Conservation (phyloP, 495 filamentous ascomycete species). For the Xylaria curta region DNA sequence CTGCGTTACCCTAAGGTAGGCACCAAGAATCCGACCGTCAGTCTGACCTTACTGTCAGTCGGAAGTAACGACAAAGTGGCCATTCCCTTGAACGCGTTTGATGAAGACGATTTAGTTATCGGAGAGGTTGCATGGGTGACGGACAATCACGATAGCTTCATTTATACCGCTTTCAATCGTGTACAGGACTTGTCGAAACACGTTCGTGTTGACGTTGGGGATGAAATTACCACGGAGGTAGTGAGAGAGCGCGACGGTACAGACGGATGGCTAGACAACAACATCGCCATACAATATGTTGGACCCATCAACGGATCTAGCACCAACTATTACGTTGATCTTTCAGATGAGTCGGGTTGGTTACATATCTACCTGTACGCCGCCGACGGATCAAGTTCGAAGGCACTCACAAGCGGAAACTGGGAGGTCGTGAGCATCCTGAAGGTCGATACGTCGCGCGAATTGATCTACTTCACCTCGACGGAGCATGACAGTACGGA, state of each 20-base stretch:
- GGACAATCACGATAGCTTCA: constrained; percentile 54
- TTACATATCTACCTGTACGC: constrained; percentile 62
- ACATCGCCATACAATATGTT: constrained; percentile 55
- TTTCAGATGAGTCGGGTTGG: constrained; percentile 63
- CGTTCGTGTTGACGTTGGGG: constrained; percentile 50
- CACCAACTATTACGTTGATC: constrained; percentile 58
- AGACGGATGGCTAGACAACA: constrained; percentile 65
- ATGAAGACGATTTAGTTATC: constrained; percentile 58
- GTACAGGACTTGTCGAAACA: constrained; percentile 63
- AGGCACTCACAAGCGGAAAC: constrained; percentile 57
- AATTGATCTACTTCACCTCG: constrained; percentile 60
- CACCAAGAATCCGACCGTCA: constrained; percentile 61
- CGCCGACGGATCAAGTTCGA: constrained; percentile 50
- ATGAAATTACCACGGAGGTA: constrained; percentile 49
- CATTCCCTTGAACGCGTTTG: constrained; percentile 52
- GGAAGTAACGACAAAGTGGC: constrained; percentile 38
- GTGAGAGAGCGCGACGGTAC: constrained; percentile 59
- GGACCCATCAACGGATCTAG: constrained; percentile 42
- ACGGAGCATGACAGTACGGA: constrained; percentile 62
- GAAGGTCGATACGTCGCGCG: constrained; percentile 56
- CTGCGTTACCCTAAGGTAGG: constrained; percentile 65
- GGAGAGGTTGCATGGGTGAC: constrained; percentile 66
- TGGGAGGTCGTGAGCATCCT: constrained; percentile 61
- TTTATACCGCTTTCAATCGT: constrained; percentile 63
- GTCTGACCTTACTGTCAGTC: constrained; percentile 54